A percentile compares a stretch with the other conserved stretches of the same genome.
phyloP scores from a whole-genome alignment of 1,284 basidiomycete genomes.

The Sanghuangporus sanghuang region DNA sequence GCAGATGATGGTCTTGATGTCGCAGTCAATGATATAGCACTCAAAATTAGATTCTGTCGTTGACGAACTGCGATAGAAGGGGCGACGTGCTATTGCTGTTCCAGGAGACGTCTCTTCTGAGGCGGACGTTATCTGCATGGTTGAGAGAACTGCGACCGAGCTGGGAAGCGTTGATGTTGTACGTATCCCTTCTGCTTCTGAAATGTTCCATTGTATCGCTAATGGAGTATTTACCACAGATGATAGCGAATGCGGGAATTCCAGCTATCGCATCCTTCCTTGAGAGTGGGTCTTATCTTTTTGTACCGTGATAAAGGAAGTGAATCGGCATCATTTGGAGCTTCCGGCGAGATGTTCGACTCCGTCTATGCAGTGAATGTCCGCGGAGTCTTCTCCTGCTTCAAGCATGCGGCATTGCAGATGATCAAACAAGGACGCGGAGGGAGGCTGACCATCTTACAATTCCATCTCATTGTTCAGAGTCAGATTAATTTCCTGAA shows the following conservation, averaged over 20 bases:
- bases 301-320: neutral
- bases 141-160: constrained; percentile 4
- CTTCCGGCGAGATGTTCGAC: constrained; percentile 11
- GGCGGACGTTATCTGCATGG: neutral
- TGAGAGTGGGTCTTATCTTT: constrained; percentile 4
- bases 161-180: constrained; percentile 13
- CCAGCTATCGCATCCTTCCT: neutral
- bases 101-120: constrained; percentile 10
- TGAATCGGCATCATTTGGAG: neutral
- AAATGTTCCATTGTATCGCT: neutral
- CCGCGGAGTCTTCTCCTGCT: constrained; percentile 19
- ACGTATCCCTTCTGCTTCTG: neutral
- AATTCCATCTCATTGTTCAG: neutral
- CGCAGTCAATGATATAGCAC: constrained; percentile 19
- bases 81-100: neutral
- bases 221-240: constrained; percentile 5
- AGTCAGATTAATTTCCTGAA: neutral
- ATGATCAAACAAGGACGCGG: constrained; percentile 20
- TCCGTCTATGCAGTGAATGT: constrained; percentile 18
- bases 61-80: constrained; percentile 9
- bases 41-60: neutral
- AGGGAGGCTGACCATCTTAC: constrained; percentile 4
- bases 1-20: constrained; percentile 20
- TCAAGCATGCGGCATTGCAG: constrained; percentile 20
- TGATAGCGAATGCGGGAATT: constrained; percentile 20